These are phyloP conservation scores for Candida patagonica DNA, from an alignment of 805 yeast species.

Conservation along the genomic window DNA sequence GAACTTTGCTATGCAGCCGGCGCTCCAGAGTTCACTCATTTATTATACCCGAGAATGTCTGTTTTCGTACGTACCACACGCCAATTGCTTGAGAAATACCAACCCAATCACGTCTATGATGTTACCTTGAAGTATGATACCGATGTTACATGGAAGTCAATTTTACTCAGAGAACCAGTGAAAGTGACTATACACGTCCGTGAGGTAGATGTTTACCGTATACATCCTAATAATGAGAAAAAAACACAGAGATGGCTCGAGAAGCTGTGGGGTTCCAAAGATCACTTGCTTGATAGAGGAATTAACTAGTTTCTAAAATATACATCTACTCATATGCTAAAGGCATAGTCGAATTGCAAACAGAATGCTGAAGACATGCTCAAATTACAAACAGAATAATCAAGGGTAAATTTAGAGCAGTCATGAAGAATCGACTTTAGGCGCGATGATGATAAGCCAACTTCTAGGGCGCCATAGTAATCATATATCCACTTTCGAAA, in stretches of 20 bases:
- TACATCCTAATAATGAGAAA: conserved; percentile 11
- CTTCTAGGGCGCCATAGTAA: no score
- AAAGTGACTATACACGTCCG: neutral
- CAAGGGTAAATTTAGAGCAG: no score
- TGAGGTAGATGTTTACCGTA: conserved; percentile 14
- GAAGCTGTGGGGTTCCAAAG: conserved; percentile 62
- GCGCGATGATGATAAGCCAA: no score
- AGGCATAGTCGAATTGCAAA: no score
- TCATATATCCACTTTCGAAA: conserved; percentile 45
- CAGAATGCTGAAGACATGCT: no score
- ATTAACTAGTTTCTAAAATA: no score
- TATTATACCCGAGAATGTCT: conserved; percentile 67
- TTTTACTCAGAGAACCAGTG: neutral
- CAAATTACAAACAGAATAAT: no score
- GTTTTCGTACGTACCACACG: conserved; percentile 22
- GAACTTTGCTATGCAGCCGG: conserved; percentile 46
- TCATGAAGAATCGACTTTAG: no score
- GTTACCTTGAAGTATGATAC: conserved; percentile 39
- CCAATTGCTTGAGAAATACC: conserved; percentile 16
- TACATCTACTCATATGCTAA: no score
- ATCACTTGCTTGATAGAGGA: conserved; percentile 33
- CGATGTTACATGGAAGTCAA: neutral
- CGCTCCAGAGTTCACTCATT: conserved; percentile 49
- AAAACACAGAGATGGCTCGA: conserved; percentile 59
- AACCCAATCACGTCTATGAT: conserved; percentile 38